Evolutionary conservation across 495 filamentous ascomycete genomes (phyloP).

Genomic region (Amorphotheca resinae): DNA sequence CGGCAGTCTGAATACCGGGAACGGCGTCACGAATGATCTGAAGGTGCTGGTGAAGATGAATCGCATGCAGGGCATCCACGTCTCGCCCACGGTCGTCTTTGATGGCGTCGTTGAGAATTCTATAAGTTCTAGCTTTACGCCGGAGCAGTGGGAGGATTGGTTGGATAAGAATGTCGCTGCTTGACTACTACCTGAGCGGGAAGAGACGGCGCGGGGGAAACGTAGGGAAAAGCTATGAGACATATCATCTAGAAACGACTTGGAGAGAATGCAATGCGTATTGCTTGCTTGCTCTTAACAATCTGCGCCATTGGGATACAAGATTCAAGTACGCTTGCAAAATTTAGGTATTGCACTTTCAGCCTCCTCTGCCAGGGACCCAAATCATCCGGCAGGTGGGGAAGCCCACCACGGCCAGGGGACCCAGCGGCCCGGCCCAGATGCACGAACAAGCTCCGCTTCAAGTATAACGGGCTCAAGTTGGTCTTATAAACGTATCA

Average conservation of each 20-base stretch:
- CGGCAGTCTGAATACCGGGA: conserved; percentile 61
- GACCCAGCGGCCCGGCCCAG: no score
- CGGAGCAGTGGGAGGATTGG: conserved; percentile 77
- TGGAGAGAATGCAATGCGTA: neutral
- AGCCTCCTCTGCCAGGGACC: no score
- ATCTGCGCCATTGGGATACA: no score
- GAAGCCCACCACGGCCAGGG: no score
- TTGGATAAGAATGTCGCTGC: conserved; percentile 62
- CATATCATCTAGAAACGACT: neutral
- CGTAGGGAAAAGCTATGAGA: neutral
- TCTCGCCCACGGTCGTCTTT: conserved; percentile 81
- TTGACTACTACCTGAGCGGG: conserved; percentile 25
- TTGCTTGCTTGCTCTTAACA: no score
- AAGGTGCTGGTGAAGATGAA: conserved; percentile 76
- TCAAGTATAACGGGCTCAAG: no score
- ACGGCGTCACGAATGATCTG: conserved; percentile 69
- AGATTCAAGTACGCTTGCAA: no score
- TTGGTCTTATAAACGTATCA: no score
- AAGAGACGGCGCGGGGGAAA: neutral
- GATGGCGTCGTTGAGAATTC: conserved; percentile 69
- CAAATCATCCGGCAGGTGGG: no score
- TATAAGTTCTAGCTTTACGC: conserved; percentile 66
- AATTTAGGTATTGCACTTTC: no score
- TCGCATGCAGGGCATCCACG: conserved; percentile 68
- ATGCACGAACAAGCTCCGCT: no score